A percentile compares a stretch with the other conserved stretches of the same genome.
Evolutionary conservation across 495 filamentous ascomycete genomes (phyloP).

Genomic region (Durotheca rogersii): DNA sequence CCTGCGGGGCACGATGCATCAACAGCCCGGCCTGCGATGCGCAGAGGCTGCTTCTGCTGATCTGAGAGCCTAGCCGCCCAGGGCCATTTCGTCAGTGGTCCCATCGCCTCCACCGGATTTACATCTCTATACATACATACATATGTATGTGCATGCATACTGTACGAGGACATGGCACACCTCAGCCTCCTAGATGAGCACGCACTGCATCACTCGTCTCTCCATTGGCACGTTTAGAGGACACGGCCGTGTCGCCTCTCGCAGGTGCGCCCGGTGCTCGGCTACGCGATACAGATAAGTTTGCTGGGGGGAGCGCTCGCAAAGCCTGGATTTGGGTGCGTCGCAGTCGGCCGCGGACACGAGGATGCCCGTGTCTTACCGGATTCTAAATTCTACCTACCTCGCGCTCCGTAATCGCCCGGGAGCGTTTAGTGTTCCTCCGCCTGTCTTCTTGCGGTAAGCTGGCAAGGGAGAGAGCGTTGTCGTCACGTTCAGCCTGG

Average conservation of each 20-base stretch:
- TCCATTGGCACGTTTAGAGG: too few relatives aligned
- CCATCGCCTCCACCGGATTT: too few relatives aligned
- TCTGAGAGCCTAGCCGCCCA: constrained; percentile 4
- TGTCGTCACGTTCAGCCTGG: constrained; percentile 20
- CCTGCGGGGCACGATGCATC: constrained; percentile 26
- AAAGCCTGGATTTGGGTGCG: constrained; percentile 24
- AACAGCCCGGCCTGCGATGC: constrained; percentile 6
- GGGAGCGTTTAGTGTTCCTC: constrained; percentile 10
- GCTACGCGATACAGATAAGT: constrained; percentile 8
- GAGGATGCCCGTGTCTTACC: constrained; percentile 18
- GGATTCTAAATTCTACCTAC: constrained; percentile 1
- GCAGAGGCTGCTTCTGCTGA: constrained; percentile 2
- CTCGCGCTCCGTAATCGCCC: constrained; percentile 6
- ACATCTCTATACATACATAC: too few relatives aligned
- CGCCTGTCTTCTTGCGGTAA: constrained; percentile 17
- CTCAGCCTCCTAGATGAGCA: constrained; percentile 6
- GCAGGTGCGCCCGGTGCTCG: constrained; percentile 10
- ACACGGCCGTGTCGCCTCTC: not conserved
- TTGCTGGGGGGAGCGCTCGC: constrained; percentile 15
- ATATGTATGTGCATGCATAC: not conserved
- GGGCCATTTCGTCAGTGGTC: not conserved
- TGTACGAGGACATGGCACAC: not conserved
- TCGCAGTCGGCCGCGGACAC: constrained; percentile 23
- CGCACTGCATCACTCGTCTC: too few relatives aligned
- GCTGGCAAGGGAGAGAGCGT: constrained; percentile 20